Conservation (phyloP, 2,329 filamentous ascomycete genomes). For the Fusarium multiceps region DNA sequence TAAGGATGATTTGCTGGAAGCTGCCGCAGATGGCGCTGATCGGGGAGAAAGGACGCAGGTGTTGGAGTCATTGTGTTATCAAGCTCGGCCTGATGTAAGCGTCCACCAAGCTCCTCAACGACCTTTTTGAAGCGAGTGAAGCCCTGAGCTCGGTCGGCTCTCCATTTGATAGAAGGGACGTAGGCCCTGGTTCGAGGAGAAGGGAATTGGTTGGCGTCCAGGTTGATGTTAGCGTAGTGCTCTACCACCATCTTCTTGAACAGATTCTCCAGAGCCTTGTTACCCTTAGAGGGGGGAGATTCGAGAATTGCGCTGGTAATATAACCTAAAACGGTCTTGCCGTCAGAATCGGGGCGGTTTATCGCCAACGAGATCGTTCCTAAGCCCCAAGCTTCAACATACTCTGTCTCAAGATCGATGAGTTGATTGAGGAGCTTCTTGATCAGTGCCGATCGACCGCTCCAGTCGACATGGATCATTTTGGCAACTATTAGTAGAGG, state of each 20-base stretch:
- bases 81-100: slow-evolving; percentile 6
- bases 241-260: background rate
- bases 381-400: background rate
- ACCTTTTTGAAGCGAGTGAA: background rate
- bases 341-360: background rate
- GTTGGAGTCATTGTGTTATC: background rate
- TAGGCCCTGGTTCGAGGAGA: background rate
- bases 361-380: background rate
- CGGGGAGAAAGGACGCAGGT: background rate
- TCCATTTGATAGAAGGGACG: slow-evolving; percentile 1
- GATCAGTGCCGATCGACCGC: background rate
- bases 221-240: slow-evolving; percentile 2
- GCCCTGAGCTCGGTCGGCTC: background rate
- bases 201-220: background rate
- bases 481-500: background rate
- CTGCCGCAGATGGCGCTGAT: background rate
- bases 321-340: background rate
- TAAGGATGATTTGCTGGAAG: slow-evolving; percentile 1
- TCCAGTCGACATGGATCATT: slow-evolving; percentile 3
- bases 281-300: background rate
- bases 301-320: background rate
- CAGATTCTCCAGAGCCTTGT: background rate
- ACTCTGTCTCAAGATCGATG: background rate
- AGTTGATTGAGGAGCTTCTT: background rate
- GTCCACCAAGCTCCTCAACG: background rate